Percentiles rank a stretch among this genome's conserved stretches.
Evolutionary conservation across 495 filamentous ascomycete genomes (phyloP).

Genomic region (Podospora conica): DNA sequence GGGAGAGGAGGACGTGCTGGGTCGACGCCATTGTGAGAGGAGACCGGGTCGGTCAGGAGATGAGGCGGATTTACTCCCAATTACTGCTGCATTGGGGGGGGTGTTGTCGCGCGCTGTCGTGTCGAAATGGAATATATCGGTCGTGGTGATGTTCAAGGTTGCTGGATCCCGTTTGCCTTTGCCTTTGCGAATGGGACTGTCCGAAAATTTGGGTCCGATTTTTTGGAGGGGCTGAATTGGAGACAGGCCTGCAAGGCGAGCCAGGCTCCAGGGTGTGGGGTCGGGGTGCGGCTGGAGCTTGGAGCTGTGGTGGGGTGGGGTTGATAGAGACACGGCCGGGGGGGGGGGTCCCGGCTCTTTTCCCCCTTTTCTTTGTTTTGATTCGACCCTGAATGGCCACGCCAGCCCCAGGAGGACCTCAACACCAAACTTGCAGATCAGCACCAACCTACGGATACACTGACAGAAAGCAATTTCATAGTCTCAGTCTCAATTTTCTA

Average conservation of each 20-base stretch:
- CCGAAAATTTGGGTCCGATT: constrained; percentile 6
- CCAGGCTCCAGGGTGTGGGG: neutral
- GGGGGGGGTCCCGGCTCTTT: too few species aligned
- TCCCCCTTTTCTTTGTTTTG: neutral
- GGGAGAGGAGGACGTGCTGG: constrained; percentile 66
- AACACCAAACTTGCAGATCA: too few species aligned
- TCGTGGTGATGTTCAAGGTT: neutral
- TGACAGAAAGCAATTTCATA: neutral
- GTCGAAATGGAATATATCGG: neutral
- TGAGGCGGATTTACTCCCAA: neutral
- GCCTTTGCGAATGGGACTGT: neutral
- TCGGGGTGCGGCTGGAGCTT: neutral
- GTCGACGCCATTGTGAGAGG: constrained; percentile 28
- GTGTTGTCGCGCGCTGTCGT: neutral
- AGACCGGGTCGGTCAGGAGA: neutral
- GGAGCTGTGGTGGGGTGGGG: neutral
- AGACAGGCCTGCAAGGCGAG: neutral
- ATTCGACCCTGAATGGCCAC: neutral
- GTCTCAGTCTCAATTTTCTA: neutral
- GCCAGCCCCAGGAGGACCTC: too few species aligned
- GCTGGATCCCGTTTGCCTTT: neutral
- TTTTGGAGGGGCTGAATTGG: neutral
- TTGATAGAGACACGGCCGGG: neutral
- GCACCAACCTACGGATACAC: too few species aligned
- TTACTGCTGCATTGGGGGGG: neutral